Conservation (phyloP, 257 asterid genomes). For the Prunella vulgaris region DNA sequence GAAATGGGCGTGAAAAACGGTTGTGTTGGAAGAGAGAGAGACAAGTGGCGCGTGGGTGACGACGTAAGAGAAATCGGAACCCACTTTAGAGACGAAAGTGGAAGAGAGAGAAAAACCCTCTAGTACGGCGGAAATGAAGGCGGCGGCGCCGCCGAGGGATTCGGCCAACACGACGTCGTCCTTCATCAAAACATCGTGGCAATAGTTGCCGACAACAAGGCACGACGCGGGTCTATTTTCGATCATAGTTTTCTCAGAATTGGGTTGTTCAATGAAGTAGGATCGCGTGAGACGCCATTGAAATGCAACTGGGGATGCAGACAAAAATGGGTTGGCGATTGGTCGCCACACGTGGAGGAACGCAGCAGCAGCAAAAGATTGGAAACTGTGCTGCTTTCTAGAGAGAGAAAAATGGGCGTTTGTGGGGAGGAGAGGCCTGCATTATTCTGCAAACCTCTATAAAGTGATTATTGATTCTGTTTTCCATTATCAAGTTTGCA, state of each 20-base stretch:
- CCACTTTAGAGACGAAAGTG: constrained; percentile 63
- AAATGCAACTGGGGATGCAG: constrained; percentile 19
- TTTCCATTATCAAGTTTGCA: background rate
- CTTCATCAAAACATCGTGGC: constrained; percentile 80
- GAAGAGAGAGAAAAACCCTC: constrained; percentile 66
- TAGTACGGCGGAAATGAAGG: constrained; percentile 75
- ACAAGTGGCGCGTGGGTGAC: constrained; percentile 49
- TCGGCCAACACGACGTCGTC: constrained; percentile 61
- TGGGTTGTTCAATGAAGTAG: constrained; percentile 8
- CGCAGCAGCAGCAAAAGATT: constrained; percentile 14
- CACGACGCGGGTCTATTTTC: constrained; percentile 32
- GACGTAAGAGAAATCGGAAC: constrained; percentile 60
- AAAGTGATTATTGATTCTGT: constrained; percentile 27
- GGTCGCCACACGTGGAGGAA: constrained; percentile 30
- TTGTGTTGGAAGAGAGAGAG: constrained; percentile 42
- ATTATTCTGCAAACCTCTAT: constrained; percentile 33
- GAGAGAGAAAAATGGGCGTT: background rate
- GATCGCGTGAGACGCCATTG: constrained; percentile 21
- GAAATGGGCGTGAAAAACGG: constrained; percentile 77
- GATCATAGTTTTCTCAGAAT: constrained; percentile 13
- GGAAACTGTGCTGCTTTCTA: constrained; percentile 18
- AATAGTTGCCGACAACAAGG: constrained; percentile 82
- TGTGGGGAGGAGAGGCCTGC: constrained; percentile 1
- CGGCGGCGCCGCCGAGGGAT: constrained; percentile 92
- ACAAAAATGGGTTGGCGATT: constrained; percentile 22